These are phyloP conservation scores for Scheffersomyces stipitis DNA, from an alignment of 805 yeast species.

Conservation along the genomic window DNA sequence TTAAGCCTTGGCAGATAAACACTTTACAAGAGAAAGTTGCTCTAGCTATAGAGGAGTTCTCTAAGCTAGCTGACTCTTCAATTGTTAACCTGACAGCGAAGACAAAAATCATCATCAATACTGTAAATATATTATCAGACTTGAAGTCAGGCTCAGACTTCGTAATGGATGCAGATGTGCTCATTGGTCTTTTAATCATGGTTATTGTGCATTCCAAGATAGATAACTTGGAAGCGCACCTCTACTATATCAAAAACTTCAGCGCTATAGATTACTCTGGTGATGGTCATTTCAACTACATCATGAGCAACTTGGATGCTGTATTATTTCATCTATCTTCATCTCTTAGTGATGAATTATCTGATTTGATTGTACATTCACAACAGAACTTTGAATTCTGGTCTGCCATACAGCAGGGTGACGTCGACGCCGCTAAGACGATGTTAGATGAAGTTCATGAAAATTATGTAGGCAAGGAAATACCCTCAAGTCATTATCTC, in stretches of 20 bases:
- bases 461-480: slow-evolving; percentile 1
- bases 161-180: slow-evolving; percentile 75
- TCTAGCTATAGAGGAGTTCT: slow-evolving; percentile 53
- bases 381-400: slow-evolving; percentile 53
- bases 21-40: slow-evolving; percentile 40
- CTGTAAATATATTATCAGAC: slow-evolving; percentile 52
- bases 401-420: slow-evolving; percentile 42
- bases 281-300: slow-evolving; percentile 72
- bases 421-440: slow-evolving; percentile 14
- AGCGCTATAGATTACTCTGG: slow-evolving; percentile 31
- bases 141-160: slow-evolving; percentile 10
- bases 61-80: slow-evolving; percentile 41
- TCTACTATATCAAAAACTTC: slow-evolving; percentile 65
- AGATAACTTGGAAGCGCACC: slow-evolving; percentile 57
- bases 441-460: slow-evolving; percentile 1
- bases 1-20: slow-evolving; percentile 40
- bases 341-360: slow-evolving; percentile 13
- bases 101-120: slow-evolving; percentile 46
- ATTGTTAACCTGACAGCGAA: slow-evolving; percentile 46
- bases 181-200: slow-evolving; percentile 69
- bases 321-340: slow-evolving; percentile 60
- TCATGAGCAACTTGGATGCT: slow-evolving; percentile 81
- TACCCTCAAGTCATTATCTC: slow-evolving; percentile 23
- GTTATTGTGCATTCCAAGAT: slow-evolving; percentile 67
- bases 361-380: slow-evolving; percentile 43